Evolutionary conservation across 2,329 filamentous ascomycete genomes (phyloP), one percentile per base, ranked within the genome.

Genomic region (Cercospora canescens): DNA sequence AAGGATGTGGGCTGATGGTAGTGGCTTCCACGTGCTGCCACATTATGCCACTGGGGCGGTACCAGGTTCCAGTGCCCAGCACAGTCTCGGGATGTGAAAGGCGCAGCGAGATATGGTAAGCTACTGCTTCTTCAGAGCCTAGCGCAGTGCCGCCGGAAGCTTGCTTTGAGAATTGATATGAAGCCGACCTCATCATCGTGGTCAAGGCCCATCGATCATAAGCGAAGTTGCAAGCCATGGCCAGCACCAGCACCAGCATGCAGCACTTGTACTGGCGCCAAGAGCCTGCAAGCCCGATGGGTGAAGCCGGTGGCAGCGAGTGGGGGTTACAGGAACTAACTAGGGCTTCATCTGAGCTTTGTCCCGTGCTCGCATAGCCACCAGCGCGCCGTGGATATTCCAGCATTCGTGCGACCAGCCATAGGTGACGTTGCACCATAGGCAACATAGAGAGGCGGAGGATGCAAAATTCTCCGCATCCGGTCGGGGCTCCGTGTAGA

Each of bases 1-100:
- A 52, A 60, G 28, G 30, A 14, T 18, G 30, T n/a, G 18, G 58
- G 26, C 39, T 30, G 39, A 21, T 18, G 45, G 6, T 52, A 52
- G 58, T 60, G 58, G 58, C 58, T 60, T 39, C 58, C 58, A 60
- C 58, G 39, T 60, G 58, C 58, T 60, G 39, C 39, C 41, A 50
- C 39, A 41, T 37, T 52, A 8, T 60, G 39, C n/a, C 58, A 24
- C 30, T 32, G 58, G 21, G 4, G 18, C 28, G 41, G 58, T 35
- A 41, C 24, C 26, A 18, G 12, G 24, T n/a, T 50, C 6, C 26
- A 34, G 11, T 12, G 12, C 14, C 28, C 7, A 14, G 9, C 21
- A 32, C 26, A 8, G 41, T 30, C n/a, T 39, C 30, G 41, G 24
- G 28, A 35, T n/a, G 16, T 21, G 45, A 24, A 32, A 24, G 45